Evolutionary conservation across 805 yeast species (phyloP).

Genomic region (Kodamaea kaohsiungensis): DNA sequence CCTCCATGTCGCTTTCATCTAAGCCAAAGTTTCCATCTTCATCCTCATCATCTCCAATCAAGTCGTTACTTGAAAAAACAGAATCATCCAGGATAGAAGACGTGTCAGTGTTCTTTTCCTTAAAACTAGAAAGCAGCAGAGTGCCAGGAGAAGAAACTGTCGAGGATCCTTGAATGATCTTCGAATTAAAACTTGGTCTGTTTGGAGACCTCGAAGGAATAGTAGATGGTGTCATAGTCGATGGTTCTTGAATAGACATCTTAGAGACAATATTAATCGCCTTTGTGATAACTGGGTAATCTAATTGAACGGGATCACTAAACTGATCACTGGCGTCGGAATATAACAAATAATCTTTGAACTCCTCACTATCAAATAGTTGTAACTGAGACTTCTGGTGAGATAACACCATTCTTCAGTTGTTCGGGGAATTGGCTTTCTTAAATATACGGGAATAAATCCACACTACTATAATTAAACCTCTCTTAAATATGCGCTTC

Average conservation of each 20-base stretch:
- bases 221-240: background rate
- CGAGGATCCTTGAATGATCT: background rate
- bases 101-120: constrained; percentile 10
- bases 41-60: background rate
- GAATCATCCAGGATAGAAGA: constrained; percentile 17
- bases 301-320: background rate
- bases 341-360: constrained; percentile 7
- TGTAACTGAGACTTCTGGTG: background rate
- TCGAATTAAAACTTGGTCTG: background rate
- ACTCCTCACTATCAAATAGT: constrained; percentile 5
- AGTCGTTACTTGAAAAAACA: constrained; percentile 13
- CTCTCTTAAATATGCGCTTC: background rate
- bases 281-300: background rate
- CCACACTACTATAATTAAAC: background rate
- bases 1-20: constrained; percentile 17
- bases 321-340: background rate
- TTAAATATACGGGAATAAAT: background rate
- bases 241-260: background rate
- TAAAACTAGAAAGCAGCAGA: constrained; percentile 22
- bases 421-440: background rate
- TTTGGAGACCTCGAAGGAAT: constrained; percentile 10
- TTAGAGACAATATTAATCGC: background rate
- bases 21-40: constrained; percentile 7
- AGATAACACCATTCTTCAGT: background rate
- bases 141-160: constrained; percentile 14